Evolutionary conservation across 139 green algal genomes (phyloP).

Genomic region (Coelastrella sp.): DNA sequence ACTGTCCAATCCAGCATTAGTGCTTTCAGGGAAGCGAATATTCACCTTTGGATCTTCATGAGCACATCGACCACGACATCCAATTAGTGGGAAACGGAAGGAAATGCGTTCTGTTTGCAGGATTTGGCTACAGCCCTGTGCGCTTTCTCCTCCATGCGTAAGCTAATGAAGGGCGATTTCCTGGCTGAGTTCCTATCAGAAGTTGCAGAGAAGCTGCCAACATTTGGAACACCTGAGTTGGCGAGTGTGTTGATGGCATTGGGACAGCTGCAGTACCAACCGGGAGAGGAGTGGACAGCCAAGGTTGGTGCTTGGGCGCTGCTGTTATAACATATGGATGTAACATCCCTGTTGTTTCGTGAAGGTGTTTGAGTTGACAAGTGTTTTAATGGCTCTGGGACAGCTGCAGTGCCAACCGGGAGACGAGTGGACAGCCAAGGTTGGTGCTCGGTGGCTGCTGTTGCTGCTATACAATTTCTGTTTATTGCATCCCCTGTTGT

Average conservation of each 20-base stretch:
- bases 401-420: slow-evolving; percentile 25
- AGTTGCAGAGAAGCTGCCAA: slow-evolving; percentile 34
- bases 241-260: slow-evolving; percentile 24
- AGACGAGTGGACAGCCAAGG: not conserved
- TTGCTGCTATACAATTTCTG: too few relatives aligned
- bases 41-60: too few relatives aligned
- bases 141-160: slow-evolving; percentile 30
- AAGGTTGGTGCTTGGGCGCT: not conserved
- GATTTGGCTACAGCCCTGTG: slow-evolving; percentile 39
- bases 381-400: slow-evolving; percentile 10
- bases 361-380: not conserved
- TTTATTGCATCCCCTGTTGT: too few relatives aligned
- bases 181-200: slow-evolving; percentile 40
- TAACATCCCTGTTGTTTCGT: not conserved
- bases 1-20: too few relatives aligned
- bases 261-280: slow-evolving; percentile 24
- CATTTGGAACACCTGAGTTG: slow-evolving; percentile 7
- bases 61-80: too few relatives aligned
- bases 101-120: not conserved
- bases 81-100: too few relatives aligned
- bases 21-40: too few relatives aligned
- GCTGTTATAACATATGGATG: not conserved
- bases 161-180: slow-evolving; percentile 33
- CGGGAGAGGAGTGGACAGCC: not conserved
- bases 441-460: not conserved